These are phyloP conservation scores for Coix lacrymajobi DNA, from an alignment of 176 grass and related monocot species.

Conservation along the genomic window DNA sequence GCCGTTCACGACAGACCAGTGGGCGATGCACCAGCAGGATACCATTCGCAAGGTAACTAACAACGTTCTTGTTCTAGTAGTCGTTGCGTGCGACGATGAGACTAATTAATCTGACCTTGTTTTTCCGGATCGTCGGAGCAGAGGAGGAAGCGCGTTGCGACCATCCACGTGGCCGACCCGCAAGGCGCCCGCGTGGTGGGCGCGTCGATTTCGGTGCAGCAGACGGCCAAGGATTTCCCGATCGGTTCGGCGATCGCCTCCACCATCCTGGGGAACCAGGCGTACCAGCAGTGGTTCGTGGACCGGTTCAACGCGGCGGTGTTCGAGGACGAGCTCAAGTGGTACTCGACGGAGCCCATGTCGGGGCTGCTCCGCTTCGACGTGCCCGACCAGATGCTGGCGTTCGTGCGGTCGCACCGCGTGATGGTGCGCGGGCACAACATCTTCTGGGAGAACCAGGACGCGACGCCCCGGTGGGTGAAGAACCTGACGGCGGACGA, in stretches of 20 bases:
- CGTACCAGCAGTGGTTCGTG: slow-evolving; percentile 87
- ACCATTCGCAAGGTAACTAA: slow-evolving; percentile 78
- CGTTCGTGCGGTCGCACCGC: slow-evolving; percentile 75
- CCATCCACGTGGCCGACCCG: slow-evolving; percentile 69
- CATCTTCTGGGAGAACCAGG: slow-evolving; percentile 99
- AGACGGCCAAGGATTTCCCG: slow-evolving; percentile 80
- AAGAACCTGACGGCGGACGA: slow-evolving; percentile 61
- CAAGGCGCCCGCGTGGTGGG: slow-evolving; percentile 53
- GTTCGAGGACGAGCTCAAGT: slow-evolving; percentile 99
- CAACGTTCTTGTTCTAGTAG: too few relatives aligned
- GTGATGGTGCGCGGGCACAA: slow-evolving; percentile 89
- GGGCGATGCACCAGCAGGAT: slow-evolving; percentile 76
- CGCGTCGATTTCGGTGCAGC: slow-evolving; percentile 64
- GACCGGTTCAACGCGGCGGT: slow-evolving; percentile 93
- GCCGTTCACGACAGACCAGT: slow-evolving; percentile 71
- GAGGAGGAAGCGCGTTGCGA: slow-evolving; percentile 74
- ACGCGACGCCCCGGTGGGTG: slow-evolving; percentile 73
- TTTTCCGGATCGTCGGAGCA: slow-evolving; percentile 15
- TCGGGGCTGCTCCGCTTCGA: slow-evolving; percentile 63
- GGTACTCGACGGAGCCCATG: slow-evolving; percentile 90
- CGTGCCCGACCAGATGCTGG: slow-evolving; percentile 71
- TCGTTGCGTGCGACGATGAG: neutral
- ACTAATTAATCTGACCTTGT: neutral
- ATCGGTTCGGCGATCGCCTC: slow-evolving; percentile 84
- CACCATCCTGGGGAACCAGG: slow-evolving; percentile 73